phyloP scores from a whole-genome alignment of 2,329 filamentous ascomycete species.

The Venturia pyrina region DNA sequence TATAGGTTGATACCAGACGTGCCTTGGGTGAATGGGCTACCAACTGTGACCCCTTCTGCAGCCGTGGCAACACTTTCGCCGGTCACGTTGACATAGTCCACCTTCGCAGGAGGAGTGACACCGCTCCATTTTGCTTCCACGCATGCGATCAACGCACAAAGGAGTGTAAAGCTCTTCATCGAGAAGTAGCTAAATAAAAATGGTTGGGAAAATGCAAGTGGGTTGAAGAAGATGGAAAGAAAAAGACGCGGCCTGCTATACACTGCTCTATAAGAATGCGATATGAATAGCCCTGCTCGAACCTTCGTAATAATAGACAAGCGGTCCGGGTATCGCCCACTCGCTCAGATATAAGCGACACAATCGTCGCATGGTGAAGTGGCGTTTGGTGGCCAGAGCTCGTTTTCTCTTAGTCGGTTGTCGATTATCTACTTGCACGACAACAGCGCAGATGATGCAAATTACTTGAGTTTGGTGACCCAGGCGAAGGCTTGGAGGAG shows the following conservation, averaged over 20 bases:
- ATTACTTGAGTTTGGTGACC: background rate
- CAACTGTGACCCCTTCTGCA: background rate
- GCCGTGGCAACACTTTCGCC: background rate
- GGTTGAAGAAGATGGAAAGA: background rate
- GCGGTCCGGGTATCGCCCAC: background rate
- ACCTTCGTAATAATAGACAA: background rate
- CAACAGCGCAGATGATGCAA: background rate
- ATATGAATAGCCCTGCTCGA: background rate
- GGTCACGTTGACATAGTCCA: background rate
- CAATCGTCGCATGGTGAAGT: background rate
- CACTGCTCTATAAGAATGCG: background rate
- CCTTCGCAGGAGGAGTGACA: background rate
- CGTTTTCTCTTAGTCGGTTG: background rate
- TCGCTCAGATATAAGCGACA: background rate
- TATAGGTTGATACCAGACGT: constrained; percentile 41
- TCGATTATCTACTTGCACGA: background rate
- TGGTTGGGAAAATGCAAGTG: background rate
- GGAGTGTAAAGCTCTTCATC: background rate
- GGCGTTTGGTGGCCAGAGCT: background rate
- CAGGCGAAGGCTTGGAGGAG: background rate
- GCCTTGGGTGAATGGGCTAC: background rate
- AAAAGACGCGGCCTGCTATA: background rate
- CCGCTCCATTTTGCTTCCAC: background rate
- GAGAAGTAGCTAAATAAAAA: background rate
- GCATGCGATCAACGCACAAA: constrained; percentile 1